These are phyloP conservation scores for Sporothrix brunneoviolacea DNA, from an alignment of 2,329 filamentous ascomycete genomes.

Conservation along the genomic window DNA sequence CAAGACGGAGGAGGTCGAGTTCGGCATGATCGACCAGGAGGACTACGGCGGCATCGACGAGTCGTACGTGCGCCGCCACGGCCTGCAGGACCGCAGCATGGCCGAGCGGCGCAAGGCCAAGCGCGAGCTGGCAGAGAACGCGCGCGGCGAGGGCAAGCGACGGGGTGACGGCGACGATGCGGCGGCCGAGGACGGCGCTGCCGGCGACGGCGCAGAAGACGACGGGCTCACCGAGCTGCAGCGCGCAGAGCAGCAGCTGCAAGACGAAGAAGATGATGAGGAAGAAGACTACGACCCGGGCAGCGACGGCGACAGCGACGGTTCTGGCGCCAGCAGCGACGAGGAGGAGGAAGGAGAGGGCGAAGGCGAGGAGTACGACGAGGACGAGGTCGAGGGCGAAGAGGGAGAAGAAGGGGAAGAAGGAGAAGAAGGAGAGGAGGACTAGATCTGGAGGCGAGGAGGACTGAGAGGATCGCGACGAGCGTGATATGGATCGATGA, in stretches of 20 bases:
- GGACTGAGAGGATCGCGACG: not conserved
- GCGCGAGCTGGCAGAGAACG: constrained; percentile 54
- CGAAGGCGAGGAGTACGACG: constrained; percentile 33
- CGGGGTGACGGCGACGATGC: constrained; percentile 31
- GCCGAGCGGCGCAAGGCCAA: constrained; percentile 61
- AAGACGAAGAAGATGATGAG: constrained; percentile 57
- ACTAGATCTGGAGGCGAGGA: not conserved
- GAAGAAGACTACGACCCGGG: constrained; percentile 63
- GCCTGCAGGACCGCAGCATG: constrained; percentile 61
- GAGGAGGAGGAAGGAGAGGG: constrained; percentile 48
- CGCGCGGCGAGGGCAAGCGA: constrained; percentile 38
- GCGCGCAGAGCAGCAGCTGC: constrained; percentile 43
- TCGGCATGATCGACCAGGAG: constrained; percentile 63
- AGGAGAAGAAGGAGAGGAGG: not conserved
- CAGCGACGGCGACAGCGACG: constrained; percentile 53
- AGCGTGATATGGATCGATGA: not conserved
- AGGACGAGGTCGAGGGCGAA: constrained; percentile 25
- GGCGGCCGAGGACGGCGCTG: constrained; percentile 27
- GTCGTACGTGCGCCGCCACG: constrained; percentile 53
- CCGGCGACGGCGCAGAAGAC: constrained; percentile 25
- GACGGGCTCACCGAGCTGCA: constrained; percentile 43
- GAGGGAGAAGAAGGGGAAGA: constrained; percentile 7
- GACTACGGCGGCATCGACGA: constrained; percentile 59
- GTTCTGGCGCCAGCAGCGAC: constrained; percentile 44
- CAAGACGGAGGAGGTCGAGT: constrained; percentile 57